Evolutionary conservation across 257 asterid genomes (phyloP), one percentile per base, ranked within the genome.

Genomic region (Solanum peruvianum): DNA sequence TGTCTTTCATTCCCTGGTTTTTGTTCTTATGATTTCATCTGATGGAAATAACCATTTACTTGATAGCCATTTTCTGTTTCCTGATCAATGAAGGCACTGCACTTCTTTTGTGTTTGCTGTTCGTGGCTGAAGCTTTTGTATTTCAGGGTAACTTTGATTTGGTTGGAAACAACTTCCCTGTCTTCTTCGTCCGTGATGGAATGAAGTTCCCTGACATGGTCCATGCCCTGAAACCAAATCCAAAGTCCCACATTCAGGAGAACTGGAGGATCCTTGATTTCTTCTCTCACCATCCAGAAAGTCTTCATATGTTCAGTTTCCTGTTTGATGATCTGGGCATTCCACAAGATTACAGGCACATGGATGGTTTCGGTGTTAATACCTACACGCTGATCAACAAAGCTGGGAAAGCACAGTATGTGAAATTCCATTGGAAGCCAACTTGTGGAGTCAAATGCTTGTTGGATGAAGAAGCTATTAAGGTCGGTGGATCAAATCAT

Each of bases 151-250:
- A 97, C 93, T 96, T 94, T 62, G 99, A 97, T 83, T 87, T 97
- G 93, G 99, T 97, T 84, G 99, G 99, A 41, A 97, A 97, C 96
- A 97, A 97, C 88, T 95, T 96, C 91, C 99, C 99, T 0, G 98
- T 97, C 67, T 96, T 97, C 84, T 97, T 97, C 87, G 27, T 96
- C 47, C 98, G 99, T 6, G 99, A 97, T 88, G 99, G 96, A 70
- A 94, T 96, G 98, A 93, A 97, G 75, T 97, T 97, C 89, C 99
- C 99, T 4, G 99, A 97, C 77, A 90, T 93, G 94, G 92, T 96
- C 41, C 99, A 95, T 78, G 95, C 99, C 9, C 85, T 97, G 89
- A 97, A 97, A 64, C 99, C 99, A 15, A 97, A 97, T 88, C 99
- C 99, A 0, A 95, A 94, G 87, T 92, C 99, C 86, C 98, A 97